Conservation (phyloP, 169 alveolate species). For the Cryptosporidium parvum region DNA sequence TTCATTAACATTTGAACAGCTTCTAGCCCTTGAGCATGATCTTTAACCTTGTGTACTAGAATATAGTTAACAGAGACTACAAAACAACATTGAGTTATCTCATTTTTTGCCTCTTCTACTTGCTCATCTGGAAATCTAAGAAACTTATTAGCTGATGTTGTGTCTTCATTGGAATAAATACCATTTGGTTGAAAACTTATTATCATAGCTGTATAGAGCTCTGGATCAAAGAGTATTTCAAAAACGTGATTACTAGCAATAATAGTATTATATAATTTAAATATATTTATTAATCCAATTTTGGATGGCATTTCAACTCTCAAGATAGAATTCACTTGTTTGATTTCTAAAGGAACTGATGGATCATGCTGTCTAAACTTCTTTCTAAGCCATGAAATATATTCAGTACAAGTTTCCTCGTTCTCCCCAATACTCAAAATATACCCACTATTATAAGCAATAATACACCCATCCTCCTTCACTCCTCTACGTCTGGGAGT, state of each 20-base stretch:
- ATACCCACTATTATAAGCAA: conserved; percentile 73
- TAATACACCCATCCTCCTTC: conserved; percentile 69
- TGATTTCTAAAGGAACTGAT: conserved; percentile 33
- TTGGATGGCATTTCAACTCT: conserved; percentile 59
- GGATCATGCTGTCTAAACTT: conserved; percentile 75
- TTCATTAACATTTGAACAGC: conserved; percentile 39
- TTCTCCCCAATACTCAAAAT: conserved; percentile 63
- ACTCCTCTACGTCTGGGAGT: conserved; percentile 75
- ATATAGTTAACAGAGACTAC: conserved; percentile 18
- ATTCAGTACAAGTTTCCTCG: conserved; percentile 63
- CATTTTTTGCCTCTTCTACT: background rate
- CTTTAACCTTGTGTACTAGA: conserved; percentile 25
- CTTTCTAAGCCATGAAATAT: conserved; percentile 63
- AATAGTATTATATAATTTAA: conserved; percentile 34
- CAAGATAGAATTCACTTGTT: conserved; percentile 29
- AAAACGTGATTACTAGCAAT: background rate
- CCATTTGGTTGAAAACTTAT: conserved; percentile 30
- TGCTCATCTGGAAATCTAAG: conserved; percentile 53
- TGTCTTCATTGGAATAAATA: background rate
- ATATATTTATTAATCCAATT: conserved; percentile 37
- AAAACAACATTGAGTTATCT: conserved; percentile 40
- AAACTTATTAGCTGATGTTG: background rate
- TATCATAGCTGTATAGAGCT: conserved; percentile 44
- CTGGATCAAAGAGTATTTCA: conserved; percentile 59
- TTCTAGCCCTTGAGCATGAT: conserved; percentile 16